phyloP scores from a whole-genome alignment of 2,329 filamentous ascomycete species.

The Paracoccidioides brasiliensis region DNA sequence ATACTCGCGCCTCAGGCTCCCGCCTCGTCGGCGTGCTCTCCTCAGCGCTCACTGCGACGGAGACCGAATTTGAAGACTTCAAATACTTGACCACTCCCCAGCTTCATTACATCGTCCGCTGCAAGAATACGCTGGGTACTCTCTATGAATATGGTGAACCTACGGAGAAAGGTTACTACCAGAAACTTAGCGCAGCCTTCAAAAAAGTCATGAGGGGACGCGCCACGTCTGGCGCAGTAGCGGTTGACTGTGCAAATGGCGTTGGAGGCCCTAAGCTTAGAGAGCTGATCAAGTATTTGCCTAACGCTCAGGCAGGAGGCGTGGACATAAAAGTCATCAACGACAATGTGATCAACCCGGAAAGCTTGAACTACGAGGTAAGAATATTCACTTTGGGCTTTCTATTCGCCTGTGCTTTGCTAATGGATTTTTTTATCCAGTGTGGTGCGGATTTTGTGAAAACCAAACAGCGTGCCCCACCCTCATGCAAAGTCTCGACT shows the following conservation, averaged over 20 bases:
- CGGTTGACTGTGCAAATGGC: conserved; percentile 91
- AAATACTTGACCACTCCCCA: conserved; percentile 94
- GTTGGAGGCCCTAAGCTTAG: conserved; percentile 84
- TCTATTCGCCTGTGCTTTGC: not conserved
- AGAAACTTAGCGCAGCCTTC: conserved; percentile 79
- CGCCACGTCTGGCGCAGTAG: conserved; percentile 60
- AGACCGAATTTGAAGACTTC: conserved; percentile 65
- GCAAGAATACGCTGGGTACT: conserved; percentile 82
- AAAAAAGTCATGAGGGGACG: conserved; percentile 66
- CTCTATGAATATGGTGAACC: conserved; percentile 77
- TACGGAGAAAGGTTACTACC: conserved; percentile 85
- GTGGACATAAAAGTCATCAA: conserved; percentile 81
- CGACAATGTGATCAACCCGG: conserved; percentile 81
- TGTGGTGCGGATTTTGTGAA: conserved; percentile 97
- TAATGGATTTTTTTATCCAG: conserved; percentile 31
- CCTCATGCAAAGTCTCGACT: conserved; percentile 60
- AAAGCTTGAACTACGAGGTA: conserved; percentile 78
- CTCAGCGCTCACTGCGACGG: conserved; percentile 64
- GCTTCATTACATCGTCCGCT: conserved; percentile 89
- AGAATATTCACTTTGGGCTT: conserved; percentile 4
- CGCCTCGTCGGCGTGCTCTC: conserved; percentile 66
- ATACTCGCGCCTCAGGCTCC: conserved; percentile 85
- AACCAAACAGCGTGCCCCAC: conserved; percentile 84
- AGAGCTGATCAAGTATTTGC: conserved; percentile 74
- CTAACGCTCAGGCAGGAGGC: conserved; percentile 50